Conservation (phyloP, 495 filamentous ascomycete genomes). For the Hypomontagnella monticulosa region DNA sequence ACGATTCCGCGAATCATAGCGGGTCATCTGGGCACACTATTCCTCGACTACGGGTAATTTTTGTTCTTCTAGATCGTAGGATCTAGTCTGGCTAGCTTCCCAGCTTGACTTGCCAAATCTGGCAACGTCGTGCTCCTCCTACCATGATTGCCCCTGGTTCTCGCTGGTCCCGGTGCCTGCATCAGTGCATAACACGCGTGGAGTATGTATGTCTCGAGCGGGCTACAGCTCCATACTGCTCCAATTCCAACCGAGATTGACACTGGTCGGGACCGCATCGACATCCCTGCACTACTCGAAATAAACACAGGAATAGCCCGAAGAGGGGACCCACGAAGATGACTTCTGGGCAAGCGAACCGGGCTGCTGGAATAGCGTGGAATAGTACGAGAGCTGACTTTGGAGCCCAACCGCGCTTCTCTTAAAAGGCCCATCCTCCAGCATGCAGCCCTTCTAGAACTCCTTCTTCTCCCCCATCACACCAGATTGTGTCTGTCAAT, state of each 20-base stretch:
- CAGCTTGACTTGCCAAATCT: conserved; percentile 30
- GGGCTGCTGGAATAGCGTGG: conserved; percentile 22
- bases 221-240: conserved; percentile 12
- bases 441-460: background rate
- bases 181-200: conserved; percentile 33
- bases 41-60: conserved; percentile 19
- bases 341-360: conserved; percentile 33
- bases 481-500: conserved; percentile 33
- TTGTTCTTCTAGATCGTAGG: conserved; percentile 26
- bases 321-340: conserved; percentile 19
- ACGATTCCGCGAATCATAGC: conserved; percentile 24
- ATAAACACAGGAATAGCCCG: conserved; percentile 30
- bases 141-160: conserved; percentile 1
- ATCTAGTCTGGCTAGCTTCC: conserved; percentile 20
- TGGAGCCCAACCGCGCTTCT: conserved; percentile 8
- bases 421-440: conserved; percentile 28
- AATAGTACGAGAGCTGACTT: conserved; percentile 19
- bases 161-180: conserved; percentile 26
- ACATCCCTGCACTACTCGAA: conserved; percentile 30
- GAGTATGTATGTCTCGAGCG: conserved; percentile 13
- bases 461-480: conserved; percentile 26
- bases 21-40: conserved; percentile 8
- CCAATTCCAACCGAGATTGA: conserved; percentile 30
- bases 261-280: conserved; percentile 16
- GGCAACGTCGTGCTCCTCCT: conserved; percentile 17